Percentiles rank a stretch among this genome's conserved stretches.
Conservation (phyloP, 2,329 filamentous ascomycete species). For the Fusarium subglutinans region DNA sequence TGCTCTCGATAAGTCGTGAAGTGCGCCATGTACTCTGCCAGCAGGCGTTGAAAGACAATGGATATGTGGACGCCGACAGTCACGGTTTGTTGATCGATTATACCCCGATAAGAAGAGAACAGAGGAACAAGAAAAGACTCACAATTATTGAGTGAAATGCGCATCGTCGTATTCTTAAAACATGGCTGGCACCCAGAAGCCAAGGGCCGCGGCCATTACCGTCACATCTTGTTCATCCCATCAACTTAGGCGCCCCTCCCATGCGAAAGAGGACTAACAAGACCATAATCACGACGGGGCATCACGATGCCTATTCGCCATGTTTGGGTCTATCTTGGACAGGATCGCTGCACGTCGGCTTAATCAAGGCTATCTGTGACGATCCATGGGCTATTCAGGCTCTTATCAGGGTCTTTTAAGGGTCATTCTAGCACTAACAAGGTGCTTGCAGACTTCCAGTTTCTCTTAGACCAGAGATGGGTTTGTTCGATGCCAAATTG, state of each 20-base stretch:
- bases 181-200: conserved; percentile 6
- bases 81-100: background rate
- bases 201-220: background rate
- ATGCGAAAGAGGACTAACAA: conserved; percentile 34
- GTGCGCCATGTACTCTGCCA: conserved; percentile 30
- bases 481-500: conserved; percentile 22
- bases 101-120: background rate
- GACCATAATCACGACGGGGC: conserved; percentile 20
- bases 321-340: conserved; percentile 24
- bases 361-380: conserved; percentile 12
- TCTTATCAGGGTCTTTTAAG: conserved; percentile 32
- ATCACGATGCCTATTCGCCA: conserved; percentile 31
- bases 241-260: conserved; percentile 27
- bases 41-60: background rate
- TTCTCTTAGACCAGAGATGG: conserved; percentile 29
- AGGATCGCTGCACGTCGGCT: conserved; percentile 17
- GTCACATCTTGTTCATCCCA: conserved; percentile 20
- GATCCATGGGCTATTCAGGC: conserved; percentile 26
- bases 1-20: conserved; percentile 11
- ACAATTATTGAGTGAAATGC: background rate
- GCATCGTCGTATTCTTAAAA: conserved; percentile 36
- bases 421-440: conserved; percentile 27
- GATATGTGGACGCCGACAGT: background rate
- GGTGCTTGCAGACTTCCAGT: conserved; percentile 18
- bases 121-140: conserved; percentile 7